Evolutionary conservation across 129 eudicot genomes (phyloP), one percentile per base, ranked within the genome.

Genomic region (Rutidosis leptorrhynchoides): DNA sequence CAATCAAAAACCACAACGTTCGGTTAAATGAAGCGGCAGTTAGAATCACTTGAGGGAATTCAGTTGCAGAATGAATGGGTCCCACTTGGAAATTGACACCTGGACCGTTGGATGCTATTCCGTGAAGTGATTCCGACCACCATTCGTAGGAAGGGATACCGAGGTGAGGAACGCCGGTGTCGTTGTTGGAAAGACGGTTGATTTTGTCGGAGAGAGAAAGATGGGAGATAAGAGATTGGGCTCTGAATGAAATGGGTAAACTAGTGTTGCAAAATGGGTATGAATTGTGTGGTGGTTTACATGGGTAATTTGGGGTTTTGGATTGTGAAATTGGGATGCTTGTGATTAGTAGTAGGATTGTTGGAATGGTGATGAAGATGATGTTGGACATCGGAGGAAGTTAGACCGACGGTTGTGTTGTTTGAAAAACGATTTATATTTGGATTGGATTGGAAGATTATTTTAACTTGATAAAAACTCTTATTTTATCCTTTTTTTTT

Each of bases 51-150:
- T 86, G 97, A 0, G 99, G 99, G 83, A 86, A 94, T 16, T 67
- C 42, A 0, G 99, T 94, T 23, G 99, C 99, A 5, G 90, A 67
- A 46, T 56, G n/a, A 57, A 94, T 63, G 15, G 78, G 23, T 22
- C 95, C 97, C 45, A 30, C 35, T 23, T 3, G 0, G 64, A 94
- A 89, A 17, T 67, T 35, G 85, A 94, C 74, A 1, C 99, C 99
- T 3, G 99, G 99, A 14, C 99, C 99, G 35, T 94, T 86, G 12
- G 76, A 11, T 20, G 93, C 90, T 65, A 94, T 83, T 2, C 99
- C 99, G 64, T 89, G 99, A 72, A 94, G 90, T 1, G 99, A 82
- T 54, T 94, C 99, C 26, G 99, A 94, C 99, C 99, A 94, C 99
- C 99, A 94, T 33, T 94, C 74, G 71, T 86, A 94, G 0, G 93